Percentiles rank a stretch among this genome's conserved stretches.
Evolutionary conservation across 306 rosid genomes (phyloP).

Genomic region (Castanea sativa): DNA sequence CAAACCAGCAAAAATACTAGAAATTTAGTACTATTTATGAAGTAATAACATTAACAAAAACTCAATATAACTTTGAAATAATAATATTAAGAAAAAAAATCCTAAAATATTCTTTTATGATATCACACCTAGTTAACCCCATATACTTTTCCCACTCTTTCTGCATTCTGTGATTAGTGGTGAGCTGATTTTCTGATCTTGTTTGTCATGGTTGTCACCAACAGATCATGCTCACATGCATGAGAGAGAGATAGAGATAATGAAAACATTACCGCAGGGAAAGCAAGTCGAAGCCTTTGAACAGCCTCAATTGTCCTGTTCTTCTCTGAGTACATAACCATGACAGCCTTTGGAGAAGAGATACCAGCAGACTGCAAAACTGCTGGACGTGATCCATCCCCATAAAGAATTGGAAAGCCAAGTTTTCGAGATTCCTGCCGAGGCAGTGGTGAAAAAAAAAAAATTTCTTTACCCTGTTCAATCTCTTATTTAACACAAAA

Average conservation of each 20-base stretch:
- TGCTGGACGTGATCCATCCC: constrained; percentile 89
- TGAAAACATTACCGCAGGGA: constrained; percentile 70
- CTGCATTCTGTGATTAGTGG: neutral
- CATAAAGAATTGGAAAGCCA: constrained; percentile 85
- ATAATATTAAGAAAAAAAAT: neutral
- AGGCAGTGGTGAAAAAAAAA: constrained; percentile 16
- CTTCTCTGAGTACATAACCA: constrained; percentile 84
- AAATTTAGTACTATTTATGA: neutral
- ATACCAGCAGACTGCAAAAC: constrained; percentile 96
- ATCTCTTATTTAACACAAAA: neutral
- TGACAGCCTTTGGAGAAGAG: constrained; percentile 87
- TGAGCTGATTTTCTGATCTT: neutral
- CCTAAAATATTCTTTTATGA: neutral
- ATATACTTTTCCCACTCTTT: neutral
- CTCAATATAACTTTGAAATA: neutral
- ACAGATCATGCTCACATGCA: neutral
- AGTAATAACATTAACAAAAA: neutral
- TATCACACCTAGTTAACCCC: neutral
- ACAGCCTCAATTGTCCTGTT: constrained; percentile 67
- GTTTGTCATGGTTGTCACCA: neutral
- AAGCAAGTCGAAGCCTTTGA: constrained; percentile 71
- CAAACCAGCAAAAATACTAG: constrained; percentile 18
- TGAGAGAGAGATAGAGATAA: neutral
- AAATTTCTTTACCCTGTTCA: neutral
- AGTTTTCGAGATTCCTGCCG: constrained; percentile 68